Evolutionary conservation across 2,329 filamentous ascomycete genomes (phyloP).

Genomic region (Aspergillus sp.): DNA sequence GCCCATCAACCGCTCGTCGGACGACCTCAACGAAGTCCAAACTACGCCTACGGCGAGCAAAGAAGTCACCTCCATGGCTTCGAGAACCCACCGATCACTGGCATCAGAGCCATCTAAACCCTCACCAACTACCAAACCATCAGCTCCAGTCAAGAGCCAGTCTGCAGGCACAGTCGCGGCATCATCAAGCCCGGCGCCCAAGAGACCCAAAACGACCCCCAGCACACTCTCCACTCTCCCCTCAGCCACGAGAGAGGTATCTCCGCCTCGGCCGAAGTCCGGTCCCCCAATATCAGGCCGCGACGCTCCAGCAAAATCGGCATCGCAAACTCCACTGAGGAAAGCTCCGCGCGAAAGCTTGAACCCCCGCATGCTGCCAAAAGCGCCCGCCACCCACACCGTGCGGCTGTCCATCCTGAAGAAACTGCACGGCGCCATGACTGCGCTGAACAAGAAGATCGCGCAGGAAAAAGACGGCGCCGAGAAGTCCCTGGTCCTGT

Average conservation of each 20-base stretch:
- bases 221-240: constrained; percentile 15
- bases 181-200: not conserved
- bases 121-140: not conserved
- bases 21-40: constrained; percentile 17
- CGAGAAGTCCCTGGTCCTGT: constrained; percentile 36
- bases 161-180: not conserved
- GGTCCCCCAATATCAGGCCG: constrained; percentile 4
- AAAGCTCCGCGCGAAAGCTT: constrained; percentile 40
- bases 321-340: constrained; percentile 21
- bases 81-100: not conserved
- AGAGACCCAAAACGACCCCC: constrained; percentile 10
- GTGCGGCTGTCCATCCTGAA: constrained; percentile 42
- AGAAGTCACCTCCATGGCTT: constrained; percentile 3
- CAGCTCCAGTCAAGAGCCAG: not conserved
- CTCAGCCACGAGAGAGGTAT: constrained; percentile 24
- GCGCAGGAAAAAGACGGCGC: constrained; percentile 28
- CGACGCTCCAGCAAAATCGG: constrained; percentile 1
- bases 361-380: constrained; percentile 45
- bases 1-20: constrained; percentile 3
- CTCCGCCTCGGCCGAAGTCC: constrained; percentile 26
- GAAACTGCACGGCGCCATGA: constrained; percentile 45
- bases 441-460: constrained; percentile 38
- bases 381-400: constrained; percentile 42
- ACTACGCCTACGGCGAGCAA: constrained; percentile 4
- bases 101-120: not conserved